These are phyloP conservation scores for Stephanodiscus triporus DNA, from an alignment of 108 stramenopile genomes.

Conservation along the genomic window DNA sequence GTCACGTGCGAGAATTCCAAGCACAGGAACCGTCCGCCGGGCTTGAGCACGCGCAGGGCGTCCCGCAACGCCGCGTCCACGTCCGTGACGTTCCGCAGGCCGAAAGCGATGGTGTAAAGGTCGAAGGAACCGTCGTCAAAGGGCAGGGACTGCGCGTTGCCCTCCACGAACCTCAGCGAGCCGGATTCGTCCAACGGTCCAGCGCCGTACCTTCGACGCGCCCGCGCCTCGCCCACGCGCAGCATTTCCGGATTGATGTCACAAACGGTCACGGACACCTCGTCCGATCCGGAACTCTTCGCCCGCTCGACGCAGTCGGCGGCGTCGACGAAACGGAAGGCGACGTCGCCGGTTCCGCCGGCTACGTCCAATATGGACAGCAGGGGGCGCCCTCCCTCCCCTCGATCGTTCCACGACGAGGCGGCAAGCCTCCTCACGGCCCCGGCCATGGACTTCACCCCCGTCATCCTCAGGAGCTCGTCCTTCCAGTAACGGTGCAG, in stretches of 20 bases:
- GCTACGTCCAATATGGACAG: conserved; percentile 93
- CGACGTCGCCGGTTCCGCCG: conserved; percentile 98
- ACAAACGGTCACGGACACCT: conserved; percentile 89
- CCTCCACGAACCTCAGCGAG: conserved; percentile 76
- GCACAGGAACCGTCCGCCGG: conserved; percentile 97
- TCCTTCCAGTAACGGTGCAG: conserved; percentile 98
- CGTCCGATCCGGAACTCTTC: conserved; percentile 59
- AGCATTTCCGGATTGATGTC: conserved; percentile 99
- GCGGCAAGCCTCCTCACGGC: conserved; percentile 47
- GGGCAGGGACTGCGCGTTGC: conserved; percentile 94
- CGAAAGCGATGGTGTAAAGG: conserved; percentile 98
- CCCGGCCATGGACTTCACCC: conserved; percentile 65
- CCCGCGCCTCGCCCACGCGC: conserved; percentile 84
- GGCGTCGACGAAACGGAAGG: conserved; percentile 92
- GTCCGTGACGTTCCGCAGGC: conserved; percentile 97
- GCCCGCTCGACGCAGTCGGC: conserved; percentile 66
- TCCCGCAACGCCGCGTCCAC: conserved; percentile 85
- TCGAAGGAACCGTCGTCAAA: conserved; percentile 94
- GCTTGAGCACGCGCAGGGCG: conserved; percentile 89
- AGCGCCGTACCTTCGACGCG: conserved; percentile 59
- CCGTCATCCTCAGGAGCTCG: conserved; percentile 80
- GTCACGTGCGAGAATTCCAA: conserved; percentile 94
- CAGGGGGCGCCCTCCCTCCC: conserved; percentile 9
- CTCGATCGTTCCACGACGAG: conserved; percentile 1
- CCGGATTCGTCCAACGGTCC: conserved; percentile 53